Percentiles rank a stretch among this genome's conserved stretches.
Conservation (phyloP, 1,139 yeast species). For the Tardiomyces blankii region DNA sequence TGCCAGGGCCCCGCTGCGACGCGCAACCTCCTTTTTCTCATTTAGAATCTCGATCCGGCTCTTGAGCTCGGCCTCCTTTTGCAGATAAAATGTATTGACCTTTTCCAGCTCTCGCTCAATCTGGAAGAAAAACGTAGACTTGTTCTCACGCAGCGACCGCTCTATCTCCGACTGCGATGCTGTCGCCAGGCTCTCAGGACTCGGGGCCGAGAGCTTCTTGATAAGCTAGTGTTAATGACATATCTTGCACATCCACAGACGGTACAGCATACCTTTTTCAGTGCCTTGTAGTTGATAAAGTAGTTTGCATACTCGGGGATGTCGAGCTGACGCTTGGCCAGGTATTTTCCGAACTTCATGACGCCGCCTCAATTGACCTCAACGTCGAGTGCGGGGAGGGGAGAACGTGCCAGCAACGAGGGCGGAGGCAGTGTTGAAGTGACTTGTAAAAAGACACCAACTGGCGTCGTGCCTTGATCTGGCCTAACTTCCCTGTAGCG, state of each 20-base stretch:
- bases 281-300: conserved; percentile 87
- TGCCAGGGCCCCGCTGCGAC: conserved; percentile 30
- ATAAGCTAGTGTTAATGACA: conserved; percentile 21
- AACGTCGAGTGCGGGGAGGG: too few species aligned
- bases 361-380: background rate
- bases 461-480: too few species aligned
- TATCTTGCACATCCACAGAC: conserved; percentile 1
- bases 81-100: conserved; percentile 80
- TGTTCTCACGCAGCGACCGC: conserved; percentile 71
- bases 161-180: conserved; percentile 28
- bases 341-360: conserved; percentile 87
- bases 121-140: conserved; percentile 86
- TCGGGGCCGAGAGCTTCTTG: conserved; percentile 28
- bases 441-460: too few species aligned
- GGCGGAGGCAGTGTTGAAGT: too few species aligned
- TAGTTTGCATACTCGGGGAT: conserved; percentile 90
- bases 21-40: conserved; percentile 58
- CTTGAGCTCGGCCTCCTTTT: conserved; percentile 75
- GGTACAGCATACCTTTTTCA: conserved; percentile 41
- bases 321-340: conserved; percentile 89
- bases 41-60: conserved; percentile 66
- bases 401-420: too few species aligned
- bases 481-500: too few species aligned
- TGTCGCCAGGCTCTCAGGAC: conserved; percentile 16
- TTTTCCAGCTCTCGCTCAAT: conserved; percentile 91